phyloP scores from a whole-genome alignment of 2,329 filamentous ascomycete species.

The Microsporum audouinii region DNA sequence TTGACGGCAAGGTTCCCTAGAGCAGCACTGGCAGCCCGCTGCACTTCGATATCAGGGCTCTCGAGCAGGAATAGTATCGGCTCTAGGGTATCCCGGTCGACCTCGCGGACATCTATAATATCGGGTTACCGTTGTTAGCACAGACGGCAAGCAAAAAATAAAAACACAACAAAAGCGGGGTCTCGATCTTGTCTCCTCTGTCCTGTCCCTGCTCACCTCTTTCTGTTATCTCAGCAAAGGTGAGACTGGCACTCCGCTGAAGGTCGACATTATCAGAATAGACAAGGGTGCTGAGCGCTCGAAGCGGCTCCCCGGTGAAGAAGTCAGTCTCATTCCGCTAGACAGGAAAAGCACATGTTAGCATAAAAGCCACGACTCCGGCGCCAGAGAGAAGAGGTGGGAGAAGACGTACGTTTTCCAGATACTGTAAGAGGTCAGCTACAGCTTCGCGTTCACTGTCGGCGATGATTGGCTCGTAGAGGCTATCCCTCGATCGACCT shows the following conservation, averaged over 20 bases:
- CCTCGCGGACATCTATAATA: conserved; percentile 76
- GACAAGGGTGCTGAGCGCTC: conserved; percentile 86
- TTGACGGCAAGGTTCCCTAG: conserved; percentile 95
- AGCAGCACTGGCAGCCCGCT: conserved; percentile 89
- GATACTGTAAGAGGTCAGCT: conserved; percentile 84
- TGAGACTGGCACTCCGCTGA: conserved; percentile 91
- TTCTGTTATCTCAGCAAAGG: conserved; percentile 97
- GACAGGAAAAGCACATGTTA: conserved; percentile 5
- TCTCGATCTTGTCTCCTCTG: not conserved
- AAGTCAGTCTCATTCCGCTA: conserved; percentile 96
- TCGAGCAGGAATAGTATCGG: conserved; percentile 92
- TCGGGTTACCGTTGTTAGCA: not conserved
- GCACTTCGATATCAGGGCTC: conserved; percentile 92
- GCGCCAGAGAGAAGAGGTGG: not conserved
- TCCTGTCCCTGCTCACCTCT: conserved; percentile 51
- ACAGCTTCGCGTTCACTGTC: conserved; percentile 96
- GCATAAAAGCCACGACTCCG: not conserved
- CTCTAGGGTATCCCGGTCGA: conserved; percentile 87
- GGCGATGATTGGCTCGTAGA: conserved; percentile 78
- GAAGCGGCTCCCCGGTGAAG: conserved; percentile 89
- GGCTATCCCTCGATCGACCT: conserved; percentile 68
- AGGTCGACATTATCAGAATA: conserved; percentile 98
- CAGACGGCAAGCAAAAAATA: not conserved
- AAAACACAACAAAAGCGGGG: not conserved
- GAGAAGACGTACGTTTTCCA: conserved; percentile 68